Conservation (phyloP, 1,139 yeast species). For the Meyerozyma sp. region DNA sequence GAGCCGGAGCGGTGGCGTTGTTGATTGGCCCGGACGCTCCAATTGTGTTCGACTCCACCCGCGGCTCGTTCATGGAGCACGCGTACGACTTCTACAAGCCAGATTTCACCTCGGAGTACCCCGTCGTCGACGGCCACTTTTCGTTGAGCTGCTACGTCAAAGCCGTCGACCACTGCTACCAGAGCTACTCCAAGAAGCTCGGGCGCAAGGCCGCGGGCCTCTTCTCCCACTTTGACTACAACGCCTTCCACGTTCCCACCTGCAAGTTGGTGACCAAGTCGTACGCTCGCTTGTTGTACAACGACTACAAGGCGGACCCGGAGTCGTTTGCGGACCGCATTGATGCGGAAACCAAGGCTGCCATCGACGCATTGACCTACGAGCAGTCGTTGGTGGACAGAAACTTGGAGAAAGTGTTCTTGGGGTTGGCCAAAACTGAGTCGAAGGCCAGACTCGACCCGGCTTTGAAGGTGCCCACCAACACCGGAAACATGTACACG, state of each 20-base stretch:
- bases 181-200: slow-evolving; percentile 75
- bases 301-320: slow-evolving; percentile 76
- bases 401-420: slow-evolving; percentile 77
- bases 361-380: slow-evolving; percentile 58
- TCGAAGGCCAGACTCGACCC: slow-evolving; percentile 72
- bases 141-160: slow-evolving; percentile 90
- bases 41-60: slow-evolving; percentile 78
- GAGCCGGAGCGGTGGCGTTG: slow-evolving; percentile 96
- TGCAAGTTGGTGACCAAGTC: slow-evolving; percentile 93
- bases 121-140: slow-evolving; percentile 96
- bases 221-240: slow-evolving; percentile 77
- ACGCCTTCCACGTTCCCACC: slow-evolving; percentile 97
- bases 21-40: slow-evolving; percentile 98
- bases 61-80: slow-evolving; percentile 93
- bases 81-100: slow-evolving; percentile 98
- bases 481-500: slow-evolving; percentile 98
- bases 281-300: slow-evolving; percentile 85
- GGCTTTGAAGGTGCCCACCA: slow-evolving; percentile 83
- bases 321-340: slow-evolving; percentile 45
- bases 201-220: slow-evolving; percentile 55
- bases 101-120: slow-evolving; percentile 93
- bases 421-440: slow-evolving; percentile 70
- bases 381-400: slow-evolving; percentile 78
- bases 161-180: slow-evolving; percentile 87
- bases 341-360: slow-evolving; percentile 51